Conservation (phyloP, 1,139 yeast genomes). For the Wickerhamomyces sp. region DNA sequence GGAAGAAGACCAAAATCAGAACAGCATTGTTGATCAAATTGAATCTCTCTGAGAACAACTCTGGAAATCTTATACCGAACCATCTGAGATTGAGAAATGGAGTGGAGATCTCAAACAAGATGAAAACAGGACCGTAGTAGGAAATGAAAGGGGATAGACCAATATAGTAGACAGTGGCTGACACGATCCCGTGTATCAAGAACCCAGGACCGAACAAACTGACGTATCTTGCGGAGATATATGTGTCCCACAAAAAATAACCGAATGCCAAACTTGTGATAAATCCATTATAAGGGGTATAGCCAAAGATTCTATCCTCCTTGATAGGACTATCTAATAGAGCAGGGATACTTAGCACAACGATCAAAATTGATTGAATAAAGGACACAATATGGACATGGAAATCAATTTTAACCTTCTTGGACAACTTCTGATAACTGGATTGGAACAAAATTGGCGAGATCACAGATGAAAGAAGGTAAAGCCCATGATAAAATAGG, state of each 20-base stretch:
- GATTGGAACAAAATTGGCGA: constrained; percentile 39
- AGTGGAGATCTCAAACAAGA: constrained; percentile 85
- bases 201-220: constrained; percentile 74
- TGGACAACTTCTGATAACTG: constrained; percentile 38
- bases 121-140: constrained; percentile 80
- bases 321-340: not conserved
- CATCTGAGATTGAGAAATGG: constrained; percentile 92
- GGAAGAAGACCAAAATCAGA: constrained; percentile 66
- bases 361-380: constrained; percentile 63
- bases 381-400: constrained; percentile 80
- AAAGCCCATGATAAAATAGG: constrained; percentile 36
- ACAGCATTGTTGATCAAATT: constrained; percentile 65
- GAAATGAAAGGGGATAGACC: constrained; percentile 69
- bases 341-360: constrained; percentile 46
- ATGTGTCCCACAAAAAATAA: constrained; percentile 88
- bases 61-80: constrained; percentile 76
- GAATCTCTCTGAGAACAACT: constrained; percentile 43
- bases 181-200: constrained; percentile 79
- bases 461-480: constrained; percentile 32
- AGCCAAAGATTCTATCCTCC: constrained; percentile 49
- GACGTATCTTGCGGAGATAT: constrained; percentile 57
- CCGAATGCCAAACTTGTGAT: constrained; percentile 72
- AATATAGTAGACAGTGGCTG: constrained; percentile 65
- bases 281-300: constrained; percentile 69
- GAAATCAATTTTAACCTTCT: constrained; percentile 55